These are phyloP conservation scores for Metarhizium robertsii DNA, from an alignment of 2,329 filamentous ascomycete genomes.

Conservation along the genomic window DNA sequence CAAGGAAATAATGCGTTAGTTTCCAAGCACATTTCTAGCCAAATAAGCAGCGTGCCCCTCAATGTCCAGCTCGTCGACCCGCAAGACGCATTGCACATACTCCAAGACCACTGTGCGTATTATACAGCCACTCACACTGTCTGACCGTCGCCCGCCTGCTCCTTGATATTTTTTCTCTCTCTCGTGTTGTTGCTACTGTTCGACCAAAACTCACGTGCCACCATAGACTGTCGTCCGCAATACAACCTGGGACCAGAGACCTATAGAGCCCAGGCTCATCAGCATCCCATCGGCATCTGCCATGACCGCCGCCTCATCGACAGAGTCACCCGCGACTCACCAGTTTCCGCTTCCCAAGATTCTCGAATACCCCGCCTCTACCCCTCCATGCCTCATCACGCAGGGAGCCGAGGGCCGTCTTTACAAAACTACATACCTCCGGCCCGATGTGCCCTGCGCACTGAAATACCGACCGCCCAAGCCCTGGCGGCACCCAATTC, in stretches of 20 bases:
- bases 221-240: conserved; percentile 1
- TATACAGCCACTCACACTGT: too few species aligned
- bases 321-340: conserved; percentile 10
- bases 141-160: too few species aligned
- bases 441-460: conserved; percentile 57
- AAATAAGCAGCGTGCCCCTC: too few species aligned
- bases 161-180: too few species aligned
- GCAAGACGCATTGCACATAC: too few species aligned
- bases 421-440: conserved; percentile 76
- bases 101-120: too few species aligned
- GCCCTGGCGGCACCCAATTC: conserved; percentile 80
- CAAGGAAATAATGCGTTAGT: too few species aligned
- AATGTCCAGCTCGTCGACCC: too few species aligned
- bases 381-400: conserved; percentile 61
- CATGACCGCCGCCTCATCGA: conserved; percentile 2
- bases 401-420: conserved; percentile 95
- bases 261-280: background rate
- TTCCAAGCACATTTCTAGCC: too few species aligned
- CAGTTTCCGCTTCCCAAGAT: conserved; percentile 50
- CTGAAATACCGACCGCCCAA: conserved; percentile 90
- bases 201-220: background rate
- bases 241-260: background rate
- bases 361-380: conserved; percentile 52
- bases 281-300: background rate
- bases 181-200: too few species aligned